These are phyloP conservation scores for Stagonosporopsis rhizophila DNA, from an alignment of 2,329 filamentous ascomycete species.

Conservation along the genomic window DNA sequence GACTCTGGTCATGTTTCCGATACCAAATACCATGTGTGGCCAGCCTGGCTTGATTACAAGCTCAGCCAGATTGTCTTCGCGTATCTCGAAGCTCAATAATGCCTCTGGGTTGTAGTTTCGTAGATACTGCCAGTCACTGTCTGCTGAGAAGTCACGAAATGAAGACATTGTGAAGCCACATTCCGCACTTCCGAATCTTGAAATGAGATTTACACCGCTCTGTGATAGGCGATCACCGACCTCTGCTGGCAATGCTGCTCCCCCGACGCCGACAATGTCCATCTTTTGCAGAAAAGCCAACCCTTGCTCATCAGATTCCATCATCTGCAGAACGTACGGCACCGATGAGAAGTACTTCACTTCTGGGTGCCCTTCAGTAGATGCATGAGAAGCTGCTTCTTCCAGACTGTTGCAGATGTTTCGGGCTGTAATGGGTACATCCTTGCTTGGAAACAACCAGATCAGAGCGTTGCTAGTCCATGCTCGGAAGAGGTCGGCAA, in stretches of 20 bases:
- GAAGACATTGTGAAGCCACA: constrained; percentile 72
- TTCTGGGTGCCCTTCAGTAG: constrained; percentile 30
- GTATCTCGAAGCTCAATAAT: constrained; percentile 58
- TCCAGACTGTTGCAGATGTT: constrained; percentile 61
- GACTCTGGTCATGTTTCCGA: background rate
- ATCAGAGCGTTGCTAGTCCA: constrained; percentile 67
- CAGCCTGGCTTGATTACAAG: constrained; percentile 63
- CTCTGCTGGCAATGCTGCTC: constrained; percentile 62
- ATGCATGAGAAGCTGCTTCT: constrained; percentile 37
- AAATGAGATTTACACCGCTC: constrained; percentile 63
- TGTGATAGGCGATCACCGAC: constrained; percentile 63
- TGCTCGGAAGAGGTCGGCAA: constrained; percentile 67
- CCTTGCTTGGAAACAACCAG: constrained; percentile 67
- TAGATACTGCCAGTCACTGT: constrained; percentile 69
- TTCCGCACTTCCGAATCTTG: constrained; percentile 70
- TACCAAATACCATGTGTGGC: constrained; percentile 58
- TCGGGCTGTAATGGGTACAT: constrained; percentile 62
- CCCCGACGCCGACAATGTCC: constrained; percentile 69
- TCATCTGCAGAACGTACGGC: constrained; percentile 86
- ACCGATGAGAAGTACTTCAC: constrained; percentile 69
- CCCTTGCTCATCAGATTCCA: constrained; percentile 88
- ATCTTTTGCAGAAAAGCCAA: constrained; percentile 67
- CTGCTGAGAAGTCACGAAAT: constrained; percentile 60
- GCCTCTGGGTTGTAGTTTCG: constrained; percentile 50
- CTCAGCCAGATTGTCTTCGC: constrained; percentile 55